These are phyloP conservation scores for Calonectria pteridis DNA, from an alignment of 2,329 filamentous ascomycete species.

Conservation along the genomic window DNA sequence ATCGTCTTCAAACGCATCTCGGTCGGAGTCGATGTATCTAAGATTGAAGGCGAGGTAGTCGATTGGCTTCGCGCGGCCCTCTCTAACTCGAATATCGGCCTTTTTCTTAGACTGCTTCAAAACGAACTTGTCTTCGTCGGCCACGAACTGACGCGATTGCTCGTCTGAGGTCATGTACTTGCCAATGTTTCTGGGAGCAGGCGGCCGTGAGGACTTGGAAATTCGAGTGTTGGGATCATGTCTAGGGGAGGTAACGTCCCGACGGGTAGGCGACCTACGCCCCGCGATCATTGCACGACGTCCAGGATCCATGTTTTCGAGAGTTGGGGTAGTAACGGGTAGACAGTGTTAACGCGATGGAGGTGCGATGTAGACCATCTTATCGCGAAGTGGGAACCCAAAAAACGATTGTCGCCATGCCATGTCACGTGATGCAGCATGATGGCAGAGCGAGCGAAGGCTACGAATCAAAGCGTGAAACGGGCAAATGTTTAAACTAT, in stretches of 20 bases:
- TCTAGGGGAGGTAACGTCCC: constrained; percentile 68
- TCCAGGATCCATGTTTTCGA: constrained; percentile 63
- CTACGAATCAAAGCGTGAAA: neutral
- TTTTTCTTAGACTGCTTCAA: constrained; percentile 98
- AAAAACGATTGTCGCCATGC: constrained; percentile 9
- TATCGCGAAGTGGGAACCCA: constrained; percentile 2
- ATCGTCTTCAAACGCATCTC: constrained; percentile 88
- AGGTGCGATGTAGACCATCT: neutral
- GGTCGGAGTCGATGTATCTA: constrained; percentile 86
- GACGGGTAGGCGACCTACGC: constrained; percentile 56
- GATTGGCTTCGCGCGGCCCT: constrained; percentile 90
- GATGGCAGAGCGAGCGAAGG: neutral
- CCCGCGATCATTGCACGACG: constrained; percentile 67
- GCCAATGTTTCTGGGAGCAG: constrained; percentile 46
- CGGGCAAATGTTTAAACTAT: neutral
- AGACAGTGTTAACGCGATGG: neutral
- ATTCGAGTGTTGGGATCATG: constrained; percentile 68
- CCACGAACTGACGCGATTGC: constrained; percentile 85
- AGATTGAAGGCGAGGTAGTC: constrained; percentile 94
- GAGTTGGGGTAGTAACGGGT: neutral
- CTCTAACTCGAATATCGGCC: constrained; percentile 92
- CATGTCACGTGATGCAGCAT: constrained; percentile 18
- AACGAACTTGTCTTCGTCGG: constrained; percentile 96
- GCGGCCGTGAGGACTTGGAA: constrained; percentile 58
- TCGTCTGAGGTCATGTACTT: constrained; percentile 78